Conservation (phyloP, 1,284 basidiomycete species). For the Ceraceosorus guamensis region DNA sequence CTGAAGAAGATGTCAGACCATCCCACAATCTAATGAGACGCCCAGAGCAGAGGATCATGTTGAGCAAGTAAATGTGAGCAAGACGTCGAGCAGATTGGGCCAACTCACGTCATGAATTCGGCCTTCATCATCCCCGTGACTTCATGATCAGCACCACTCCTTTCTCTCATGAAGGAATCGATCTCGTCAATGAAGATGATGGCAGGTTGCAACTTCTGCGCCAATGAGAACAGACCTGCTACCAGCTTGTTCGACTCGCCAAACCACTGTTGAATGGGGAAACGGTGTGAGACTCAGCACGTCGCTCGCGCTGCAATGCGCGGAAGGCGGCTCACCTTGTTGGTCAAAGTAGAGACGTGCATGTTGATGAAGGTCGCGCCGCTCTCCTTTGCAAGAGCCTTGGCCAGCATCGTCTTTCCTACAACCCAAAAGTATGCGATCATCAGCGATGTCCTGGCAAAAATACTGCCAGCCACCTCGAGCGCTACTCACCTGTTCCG, state of each 20-base stretch:
- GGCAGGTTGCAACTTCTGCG: slow-evolving; percentile 64
- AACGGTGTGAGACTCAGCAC: no score
- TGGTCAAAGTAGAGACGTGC: slow-evolving; percentile 54
- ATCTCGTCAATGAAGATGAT: slow-evolving; percentile 80
- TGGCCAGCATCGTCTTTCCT: slow-evolving; percentile 52
- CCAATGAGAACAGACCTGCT: slow-evolving; percentile 66
- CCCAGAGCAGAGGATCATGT: no score
- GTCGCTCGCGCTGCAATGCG: no score
- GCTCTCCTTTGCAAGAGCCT: slow-evolving; percentile 64
- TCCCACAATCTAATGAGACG: slow-evolving; percentile 79
- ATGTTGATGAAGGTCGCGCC: slow-evolving; percentile 76
- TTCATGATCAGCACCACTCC: slow-evolving; percentile 82
- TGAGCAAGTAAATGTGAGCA: not conserved
- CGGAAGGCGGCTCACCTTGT: slow-evolving; percentile 38
- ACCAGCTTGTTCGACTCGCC: slow-evolving; percentile 98
- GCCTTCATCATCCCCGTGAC: slow-evolving; percentile 99
- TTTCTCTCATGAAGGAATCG: slow-evolving; percentile 81
- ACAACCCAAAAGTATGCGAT: not conserved
- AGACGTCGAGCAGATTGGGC: not conserved
- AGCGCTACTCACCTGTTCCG: slow-evolving; percentile 26
- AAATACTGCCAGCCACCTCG: no score
- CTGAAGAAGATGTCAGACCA: slow-evolving; percentile 72
- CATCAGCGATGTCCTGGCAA: not conserved
- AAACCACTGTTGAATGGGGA: slow-evolving; percentile 86
- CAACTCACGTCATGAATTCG: slow-evolving; percentile 89